phyloP scores from a whole-genome alignment of 805 yeast genomes.

The Barnettozyma californica region DNA sequence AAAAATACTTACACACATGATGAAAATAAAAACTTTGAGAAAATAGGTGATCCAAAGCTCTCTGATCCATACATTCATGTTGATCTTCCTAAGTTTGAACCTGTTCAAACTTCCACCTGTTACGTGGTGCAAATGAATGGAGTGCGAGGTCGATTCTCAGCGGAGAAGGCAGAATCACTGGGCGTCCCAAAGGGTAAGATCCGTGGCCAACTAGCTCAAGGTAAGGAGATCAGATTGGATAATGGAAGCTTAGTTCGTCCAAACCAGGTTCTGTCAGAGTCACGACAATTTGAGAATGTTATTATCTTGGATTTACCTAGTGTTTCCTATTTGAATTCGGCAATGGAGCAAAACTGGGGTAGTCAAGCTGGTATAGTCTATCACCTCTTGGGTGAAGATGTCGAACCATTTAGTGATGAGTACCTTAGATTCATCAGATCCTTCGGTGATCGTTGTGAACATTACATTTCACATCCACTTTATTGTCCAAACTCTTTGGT shows the following conservation, averaged over 20 bases:
- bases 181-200: conserved; percentile 65
- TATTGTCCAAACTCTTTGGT: conserved; percentile 58
- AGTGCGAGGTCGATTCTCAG: conserved; percentile 71
- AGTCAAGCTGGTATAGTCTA: conserved; percentile 51
- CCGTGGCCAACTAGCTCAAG: conserved; percentile 55
- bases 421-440: conserved; percentile 47
- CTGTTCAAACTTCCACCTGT: conserved; percentile 41
- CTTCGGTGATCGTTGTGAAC: conserved; percentile 49
- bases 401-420: conserved; percentile 40
- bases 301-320: conserved; percentile 73
- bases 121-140: conserved; percentile 66
- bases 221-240: conserved; percentile 49
- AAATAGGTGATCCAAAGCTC: conserved; percentile 30
- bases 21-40: conserved; percentile 18
- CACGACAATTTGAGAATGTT: conserved; percentile 52
- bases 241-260: conserved; percentile 59
- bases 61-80: conserved; percentile 32
- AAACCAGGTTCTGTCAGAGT: conserved; percentile 64
- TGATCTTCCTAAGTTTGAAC: conserved; percentile 26
- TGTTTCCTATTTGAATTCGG: conserved; percentile 35
- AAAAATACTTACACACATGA: conserved; percentile 31
- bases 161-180: conserved; percentile 55
- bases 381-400: conserved; percentile 66
- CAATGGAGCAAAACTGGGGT: conserved; percentile 27
- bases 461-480: conserved; percentile 67